Conservation (phyloP, 805 yeast species). For the Candida suzukii region DNA sequence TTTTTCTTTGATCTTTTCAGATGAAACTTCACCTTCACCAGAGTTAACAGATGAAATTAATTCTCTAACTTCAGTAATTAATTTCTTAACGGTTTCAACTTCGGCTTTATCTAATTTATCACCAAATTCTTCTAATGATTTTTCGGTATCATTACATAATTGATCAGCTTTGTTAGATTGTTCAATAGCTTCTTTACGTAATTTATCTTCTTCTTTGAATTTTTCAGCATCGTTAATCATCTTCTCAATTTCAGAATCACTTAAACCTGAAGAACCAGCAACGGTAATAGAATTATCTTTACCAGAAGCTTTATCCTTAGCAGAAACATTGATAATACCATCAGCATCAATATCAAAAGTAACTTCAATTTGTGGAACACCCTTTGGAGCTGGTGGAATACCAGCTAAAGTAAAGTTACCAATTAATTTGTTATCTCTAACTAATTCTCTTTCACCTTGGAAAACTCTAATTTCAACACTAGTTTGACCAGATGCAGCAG, state of each 20-base stretch:
- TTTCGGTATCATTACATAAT: slow-evolving; percentile 80
- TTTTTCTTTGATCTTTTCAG: slow-evolving; percentile 57
- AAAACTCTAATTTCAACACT: slow-evolving; percentile 95
- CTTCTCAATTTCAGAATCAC: slow-evolving; percentile 59
- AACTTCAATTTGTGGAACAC: slow-evolving; percentile 92
- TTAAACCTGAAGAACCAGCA: slow-evolving; percentile 61
- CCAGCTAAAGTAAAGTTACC: slow-evolving; percentile 95
- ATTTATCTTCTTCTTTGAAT: slow-evolving; percentile 53
- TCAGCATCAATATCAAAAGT: slow-evolving; percentile 95
- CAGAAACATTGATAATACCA: slow-evolving; percentile 79
- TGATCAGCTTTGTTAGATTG: slow-evolving; percentile 75
- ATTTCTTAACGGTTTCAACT: slow-evolving; percentile 42
- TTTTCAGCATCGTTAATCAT: slow-evolving; percentile 62
- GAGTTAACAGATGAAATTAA: slow-evolving; percentile 52
- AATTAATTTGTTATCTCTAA: slow-evolving; percentile 94
- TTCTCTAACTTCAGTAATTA: slow-evolving; percentile 56
- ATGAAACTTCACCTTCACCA: slow-evolving; percentile 39
- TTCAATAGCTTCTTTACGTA: slow-evolving; percentile 55
- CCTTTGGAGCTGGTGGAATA: slow-evolving; percentile 93
- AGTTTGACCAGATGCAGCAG: slow-evolving; percentile 95
- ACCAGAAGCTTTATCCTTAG: slow-evolving; percentile 72
- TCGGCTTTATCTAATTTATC: slow-evolving; percentile 49
- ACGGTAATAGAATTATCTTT: slow-evolving; percentile 70
- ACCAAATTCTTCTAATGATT: slow-evolving; percentile 70
- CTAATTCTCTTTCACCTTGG: slow-evolving; percentile 99